Base-by-base conservation (phyloP, 345 rosid genomes). In the Rubroshorea leprosula region DNA sequence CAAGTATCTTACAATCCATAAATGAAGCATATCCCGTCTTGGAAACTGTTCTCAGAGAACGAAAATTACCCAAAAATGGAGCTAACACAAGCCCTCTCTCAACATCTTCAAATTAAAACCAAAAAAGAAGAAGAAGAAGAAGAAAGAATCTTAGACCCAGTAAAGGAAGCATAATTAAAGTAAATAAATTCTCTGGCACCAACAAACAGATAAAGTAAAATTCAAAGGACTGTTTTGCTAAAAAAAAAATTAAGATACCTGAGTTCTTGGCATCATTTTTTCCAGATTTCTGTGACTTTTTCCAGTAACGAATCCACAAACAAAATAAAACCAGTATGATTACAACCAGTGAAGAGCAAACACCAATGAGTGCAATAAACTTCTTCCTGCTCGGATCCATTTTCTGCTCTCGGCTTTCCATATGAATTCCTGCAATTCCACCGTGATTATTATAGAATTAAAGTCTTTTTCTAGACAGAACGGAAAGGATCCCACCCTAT, bases 1-100 rank as follows among this genome's bases (percentile, higher is more conserved):
- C 94, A 51, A 93, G 68, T 38, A 55, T 35, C 68, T 67, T 72
- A 65, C 79, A 89, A 45, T 93, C 97, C 31, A 85, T 78, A 58
- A 82, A 64, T 24, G 87, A 57, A 56, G 72, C 80, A 25, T 65
- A 67, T 70, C 76, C 70, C 68, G 76, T 80, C 51, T 78, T 73
- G 53, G 74, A 61, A 68, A 79, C 70, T 70, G 71, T 72, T 73
- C 71, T 79, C 44, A 73, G 54, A 49, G 80, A 75, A 57, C 63
- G 68, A 70, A 77, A 76, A 66, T 76, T 80, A 39, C 86, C 78
- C 69, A 81, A 71, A 68, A 82, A 68, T 14, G 83, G 72, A 6
- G 82, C 57, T 58, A 81, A 66, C 10, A 68, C 73, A 55, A 72
- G 23, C 68, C 90, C 83, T 67, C 64, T 74, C 65, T 74, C 87